Evolutionary conservation across 106 monocot genomes (phyloP), one percentile per base, ranked within the genome.

Genomic region (Apostasia ramifera): DNA sequence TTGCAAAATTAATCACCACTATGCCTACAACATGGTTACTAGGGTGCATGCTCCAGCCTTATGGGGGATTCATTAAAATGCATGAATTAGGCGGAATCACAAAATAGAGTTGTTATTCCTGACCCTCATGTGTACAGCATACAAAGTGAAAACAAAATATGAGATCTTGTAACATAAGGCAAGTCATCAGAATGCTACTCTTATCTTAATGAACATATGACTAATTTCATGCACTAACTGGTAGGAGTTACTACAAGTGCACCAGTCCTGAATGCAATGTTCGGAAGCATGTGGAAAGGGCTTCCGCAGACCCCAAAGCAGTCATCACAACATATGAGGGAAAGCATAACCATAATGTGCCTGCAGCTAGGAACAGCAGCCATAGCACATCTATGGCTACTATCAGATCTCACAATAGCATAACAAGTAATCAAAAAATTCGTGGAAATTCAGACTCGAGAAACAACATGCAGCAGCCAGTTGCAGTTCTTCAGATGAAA

Each of bases 231-330:
- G 47, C 56, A 56, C 8, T 15, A 26, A 66, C 52, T 1, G 71
- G 60, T 67, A 91, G 91, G 84, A 87, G 87, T 71, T 90, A 86
- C 64, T 90, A 90, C 83, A 90, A 83, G 65, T 90, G 86, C 81
- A 94, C 93, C 26, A 70, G 59, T 59, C 45, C 49, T 1, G 93
- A 86, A 40, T 94, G 93, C 73, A 84, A 71, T 48, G 93, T 94
- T 14, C 77, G 86, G 56, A 94, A 94, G 70, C 94, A 94, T 47
- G 87, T 91, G 1, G 87, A 91, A 51, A 78, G 91, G 66, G 91
- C 87, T 47, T 80, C 91, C 9, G 67, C 79, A 37, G 82, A 91
- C 45, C 63, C 71, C 12, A 82, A 73, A 66, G 84, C 79, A 44
- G 91, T 91, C 2, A 78, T 87, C 67, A 91, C 91, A 48, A 80